Conservation (phyloP, 179 eudicot genomes). For the Nepenthes alata region DNA sequence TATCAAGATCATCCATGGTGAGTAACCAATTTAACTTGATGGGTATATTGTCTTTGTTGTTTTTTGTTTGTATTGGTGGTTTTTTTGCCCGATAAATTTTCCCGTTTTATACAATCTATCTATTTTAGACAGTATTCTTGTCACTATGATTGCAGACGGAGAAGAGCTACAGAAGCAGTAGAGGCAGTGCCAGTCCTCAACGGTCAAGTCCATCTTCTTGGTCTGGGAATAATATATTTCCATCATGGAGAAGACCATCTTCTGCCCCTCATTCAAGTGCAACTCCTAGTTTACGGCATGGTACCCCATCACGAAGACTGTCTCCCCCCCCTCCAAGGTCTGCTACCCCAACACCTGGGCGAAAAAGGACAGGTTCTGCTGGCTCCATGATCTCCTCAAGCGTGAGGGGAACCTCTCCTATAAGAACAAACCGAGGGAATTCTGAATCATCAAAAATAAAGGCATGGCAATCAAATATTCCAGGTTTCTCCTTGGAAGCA, state of each 20-base stretch:
- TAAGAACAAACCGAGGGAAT: conserved; percentile 53
- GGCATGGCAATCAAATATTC: conserved; percentile 86
- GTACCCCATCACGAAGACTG: conserved; percentile 57
- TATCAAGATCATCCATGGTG: conserved; percentile 92
- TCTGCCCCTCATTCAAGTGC: conserved; percentile 67
- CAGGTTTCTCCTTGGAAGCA: conserved; percentile 82
- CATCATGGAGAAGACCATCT: conserved; percentile 53
- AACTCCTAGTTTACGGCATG: conserved; percentile 28
- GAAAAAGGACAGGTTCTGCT: conserved; percentile 40
- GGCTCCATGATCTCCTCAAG: conserved; percentile 28
- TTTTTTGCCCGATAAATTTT: neutral
- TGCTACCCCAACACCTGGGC: conserved; percentile 56
- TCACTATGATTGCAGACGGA: conserved; percentile 56
- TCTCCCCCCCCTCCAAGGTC: conserved; percentile 79
- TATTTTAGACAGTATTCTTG: neutral
- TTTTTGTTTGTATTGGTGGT: neutral
- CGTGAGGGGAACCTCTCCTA: conserved; percentile 62
- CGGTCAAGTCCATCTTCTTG: conserved; percentile 86
- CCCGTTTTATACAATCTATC: neutral
- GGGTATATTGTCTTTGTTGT: conserved; percentile 1
- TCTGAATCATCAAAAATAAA: conserved; percentile 78
- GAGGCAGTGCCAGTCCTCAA: conserved; percentile 53
- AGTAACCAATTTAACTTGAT: conserved; percentile 12
- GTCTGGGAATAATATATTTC: conserved; percentile 33
- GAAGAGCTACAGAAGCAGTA: conserved; percentile 56